Evolutionary conservation across 1,284 basidiomycete species (phyloP), one percentile per base, ranked within the genome.

Genomic region (Moesziomyces antarcticus): DNA sequence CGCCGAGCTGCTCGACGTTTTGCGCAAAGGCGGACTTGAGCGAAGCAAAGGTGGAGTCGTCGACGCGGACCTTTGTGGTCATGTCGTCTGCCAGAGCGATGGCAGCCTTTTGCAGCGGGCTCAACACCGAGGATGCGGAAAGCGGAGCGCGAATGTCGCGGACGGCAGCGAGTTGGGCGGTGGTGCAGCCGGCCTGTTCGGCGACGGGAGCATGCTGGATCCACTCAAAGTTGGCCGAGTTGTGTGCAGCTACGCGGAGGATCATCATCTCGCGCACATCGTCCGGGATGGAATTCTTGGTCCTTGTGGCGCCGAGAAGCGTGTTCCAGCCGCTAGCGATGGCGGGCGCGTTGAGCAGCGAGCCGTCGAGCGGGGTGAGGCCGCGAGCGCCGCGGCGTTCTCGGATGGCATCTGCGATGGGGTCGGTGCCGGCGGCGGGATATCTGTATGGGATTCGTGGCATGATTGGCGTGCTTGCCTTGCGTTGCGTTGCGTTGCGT

Each of bases 251-350:
- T 3, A 86, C 85, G 16, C 85, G 83, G 4, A 86, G 77, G 61
- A 86, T 86, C 80, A 86, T 84, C 53, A 85, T 75, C 68, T 86
- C 86, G 27, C 86, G 67, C 16, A 86, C 73, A 63, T 86, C 86
- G 46, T 82, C 85, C 0, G 82, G 83, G 30, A 86, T 75, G 50
- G 82, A 82, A 56, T 82, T 85, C 51, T 80, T 79, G 37, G 79
- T 85, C 22, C 86, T 65, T 7, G 85, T 78, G 0, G 85, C 84
- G 8, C 86, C 86, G 13, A 86, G 76, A 4, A 86, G 81, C 14
- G 77, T 78, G 72, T 86, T 86, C 86, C 86, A 86, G n/a, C 86
- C 86, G 14, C 75, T 66, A 22, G 80, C 80, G 49, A 80, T 73
- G 44, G 72, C 60, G 14, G 77, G 74, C 5, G 85, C 84, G 59